These are phyloP conservation scores for Coleophoma cylindrospora DNA, from an alignment of 2,329 filamentous ascomycete genomes.

Conservation along the genomic window DNA sequence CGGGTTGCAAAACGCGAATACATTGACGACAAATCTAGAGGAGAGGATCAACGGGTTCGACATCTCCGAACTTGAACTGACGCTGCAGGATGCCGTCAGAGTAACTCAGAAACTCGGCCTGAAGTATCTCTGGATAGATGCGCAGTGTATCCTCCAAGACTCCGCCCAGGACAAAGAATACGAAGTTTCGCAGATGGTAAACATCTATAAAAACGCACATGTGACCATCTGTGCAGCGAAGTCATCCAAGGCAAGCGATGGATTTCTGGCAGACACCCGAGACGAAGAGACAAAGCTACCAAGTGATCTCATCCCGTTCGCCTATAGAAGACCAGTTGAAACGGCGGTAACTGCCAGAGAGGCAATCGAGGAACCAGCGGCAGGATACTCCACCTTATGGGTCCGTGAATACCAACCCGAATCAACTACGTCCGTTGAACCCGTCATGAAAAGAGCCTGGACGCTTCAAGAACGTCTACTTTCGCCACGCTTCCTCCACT, in stretches of 20 bases:
- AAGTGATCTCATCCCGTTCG: not conserved
- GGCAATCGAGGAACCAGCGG: not conserved
- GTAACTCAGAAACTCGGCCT: constrained; percentile 2
- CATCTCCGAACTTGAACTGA: not conserved
- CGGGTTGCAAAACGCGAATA: not conserved
- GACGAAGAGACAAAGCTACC: not conserved
- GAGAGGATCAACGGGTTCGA: not conserved
- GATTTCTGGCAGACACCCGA: not conserved
- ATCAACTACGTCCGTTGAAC: not conserved
- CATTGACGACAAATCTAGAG: not conserved
- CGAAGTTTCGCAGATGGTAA: not conserved
- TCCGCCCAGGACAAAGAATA: not conserved
- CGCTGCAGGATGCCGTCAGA: not conserved
- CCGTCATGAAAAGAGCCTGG: not conserved
- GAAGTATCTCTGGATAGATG: constrained; percentile 18
- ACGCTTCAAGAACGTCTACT: not conserved
- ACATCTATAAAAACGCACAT: not conserved
- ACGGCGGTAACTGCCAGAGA: not conserved
- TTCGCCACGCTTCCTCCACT: not conserved
- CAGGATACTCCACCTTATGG: not conserved
- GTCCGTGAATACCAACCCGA: not conserved
- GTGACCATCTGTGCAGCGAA: not conserved
- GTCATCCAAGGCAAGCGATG: not conserved
- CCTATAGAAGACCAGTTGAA: not conserved
- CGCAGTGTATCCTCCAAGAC: constrained; percentile 12